Evolutionary conservation across 805 yeast genomes (phyloP), one percentile per base, ranked within the genome.

Genomic region (Millerozyma acaciae): DNA sequence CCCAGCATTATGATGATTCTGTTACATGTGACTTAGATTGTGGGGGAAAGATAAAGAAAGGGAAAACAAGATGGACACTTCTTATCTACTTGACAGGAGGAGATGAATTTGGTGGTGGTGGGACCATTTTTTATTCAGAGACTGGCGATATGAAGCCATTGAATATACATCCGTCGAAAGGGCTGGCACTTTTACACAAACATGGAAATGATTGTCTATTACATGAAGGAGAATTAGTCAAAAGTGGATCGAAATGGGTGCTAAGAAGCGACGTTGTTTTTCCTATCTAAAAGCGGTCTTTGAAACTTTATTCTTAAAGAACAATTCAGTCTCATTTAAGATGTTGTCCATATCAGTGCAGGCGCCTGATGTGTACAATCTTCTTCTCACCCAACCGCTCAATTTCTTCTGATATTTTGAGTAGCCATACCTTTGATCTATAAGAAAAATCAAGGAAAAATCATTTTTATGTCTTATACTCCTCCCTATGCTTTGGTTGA

Each of bases 401-500:
- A 88, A 54, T 48, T 84, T 84, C 0, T 42, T 35, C 42, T 72
- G 76, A 12, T 85, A 76, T 18, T 63, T 54, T 1, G 47, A 44
- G 3, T 52, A 51, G 2, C 47, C 47, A 42, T 73, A 90, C 34
- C 97, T 63, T 20, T 55, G 56, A 53, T 90, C 97, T 10, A 88
- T 46, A 24, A 89, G 62, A 44, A 75, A 76, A 5, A 90, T 81
- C 10, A 76, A 71, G 0, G 97, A 80, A 51, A 84, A 88, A 56
- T 90, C 97, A 26, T 73, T 70, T 16, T 71, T 72, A 53, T 89
- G 96, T 39, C 97, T 66, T 24, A 89, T 89, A 5, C 96, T 85
- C 43, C 97, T 70, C 0, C 97, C 97, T 8, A 90, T 80, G 58
- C 95, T 79, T 55, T 89, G 97, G 51, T 89, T 89, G 1, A 89